phyloP scores from a whole-genome alignment of 208 protist species.

The Leishmania martiniquensis region DNA sequence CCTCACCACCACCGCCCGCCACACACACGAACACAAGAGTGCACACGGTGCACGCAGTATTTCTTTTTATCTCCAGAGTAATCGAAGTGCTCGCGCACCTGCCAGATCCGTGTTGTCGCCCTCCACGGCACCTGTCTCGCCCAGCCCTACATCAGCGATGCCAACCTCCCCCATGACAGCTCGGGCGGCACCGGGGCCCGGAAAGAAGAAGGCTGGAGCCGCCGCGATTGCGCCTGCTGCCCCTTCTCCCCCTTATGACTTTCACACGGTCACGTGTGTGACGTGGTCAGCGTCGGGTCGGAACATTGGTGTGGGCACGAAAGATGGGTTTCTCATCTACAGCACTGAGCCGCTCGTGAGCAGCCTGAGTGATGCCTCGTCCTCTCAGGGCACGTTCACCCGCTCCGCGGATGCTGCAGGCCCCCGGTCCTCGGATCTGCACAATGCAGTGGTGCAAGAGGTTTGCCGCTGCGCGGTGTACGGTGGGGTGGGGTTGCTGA shows the following conservation, averaged over 20 bases:
- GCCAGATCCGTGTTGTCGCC: not conserved
- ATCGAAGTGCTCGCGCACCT: not conserved
- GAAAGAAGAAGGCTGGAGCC: not conserved
- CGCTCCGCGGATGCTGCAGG: not conserved
- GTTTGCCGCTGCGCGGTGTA: conserved; percentile 49
- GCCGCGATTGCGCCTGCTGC: not conserved
- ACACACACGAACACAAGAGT: no score
- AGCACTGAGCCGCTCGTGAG: conserved; percentile 52
- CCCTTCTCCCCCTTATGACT: conserved; percentile 17
- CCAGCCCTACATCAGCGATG: not conserved
- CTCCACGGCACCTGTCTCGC: not conserved
- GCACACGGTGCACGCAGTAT: not conserved
- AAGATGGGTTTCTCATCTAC: conserved; percentile 68
- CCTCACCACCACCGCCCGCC: no score
- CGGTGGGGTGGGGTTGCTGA: conserved; percentile 63
- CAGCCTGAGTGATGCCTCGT: conserved; percentile 8
- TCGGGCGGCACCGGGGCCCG: not conserved
- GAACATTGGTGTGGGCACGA: conserved; percentile 62
- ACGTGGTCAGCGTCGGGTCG: conserved; percentile 62
- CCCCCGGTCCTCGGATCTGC: not conserved
- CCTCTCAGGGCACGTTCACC: not conserved
- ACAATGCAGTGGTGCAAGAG: conserved; percentile 33
- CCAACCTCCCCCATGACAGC: not conserved
- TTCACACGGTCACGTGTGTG: conserved; percentile 63
- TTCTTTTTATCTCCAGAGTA: not conserved